phyloP scores from a whole-genome alignment of 1,284 basidiomycete genomes.

The Malassezia caprae region DNA sequence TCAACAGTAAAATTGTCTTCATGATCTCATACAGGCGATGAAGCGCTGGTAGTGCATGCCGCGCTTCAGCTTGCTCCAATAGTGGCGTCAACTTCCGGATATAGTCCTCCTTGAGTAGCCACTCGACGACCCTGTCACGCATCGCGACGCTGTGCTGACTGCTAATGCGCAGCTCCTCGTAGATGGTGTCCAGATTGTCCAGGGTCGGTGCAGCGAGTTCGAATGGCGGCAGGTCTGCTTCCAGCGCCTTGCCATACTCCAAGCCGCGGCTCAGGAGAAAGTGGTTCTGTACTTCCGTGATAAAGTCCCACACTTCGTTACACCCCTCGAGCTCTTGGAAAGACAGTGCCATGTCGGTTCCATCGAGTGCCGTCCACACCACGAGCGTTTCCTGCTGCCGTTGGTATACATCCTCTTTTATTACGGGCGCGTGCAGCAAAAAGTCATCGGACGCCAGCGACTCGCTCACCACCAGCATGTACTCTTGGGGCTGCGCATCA shows the following conservation, averaged over 20 bases:
- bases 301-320: conserved; percentile 93
- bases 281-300: conserved; percentile 82
- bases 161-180: conserved; percentile 37
- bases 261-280: conserved; percentile 48
- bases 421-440: conserved; percentile 37
- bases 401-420: conserved; percentile 46
- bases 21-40: conserved; percentile 83
- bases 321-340: conserved; percentile 96
- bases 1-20: conserved; percentile 91
- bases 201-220: conserved; percentile 46
- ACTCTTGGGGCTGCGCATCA: conserved; percentile 23
- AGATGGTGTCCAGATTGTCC: conserved; percentile 45
- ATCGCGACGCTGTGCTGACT: conserved; percentile 51
- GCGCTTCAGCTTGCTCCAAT: conserved; percentile 76
- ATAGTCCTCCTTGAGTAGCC: conserved; percentile 59
- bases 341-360: conserved; percentile 86
- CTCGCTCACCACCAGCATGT: conserved; percentile 40
- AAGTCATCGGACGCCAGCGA: conserved; percentile 41
- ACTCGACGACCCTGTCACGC: conserved; percentile 66
- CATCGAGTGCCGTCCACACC: conserved; percentile 94
- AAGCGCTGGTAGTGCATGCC: conserved; percentile 76
- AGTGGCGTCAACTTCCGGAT: conserved; percentile 75
- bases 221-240: not conserved
- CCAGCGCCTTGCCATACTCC: not conserved
- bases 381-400: conserved; percentile 71